These are phyloP conservation scores for Euryodendron excelsum DNA, from an alignment of 148 eudicot species.

Conservation along the genomic window DNA sequence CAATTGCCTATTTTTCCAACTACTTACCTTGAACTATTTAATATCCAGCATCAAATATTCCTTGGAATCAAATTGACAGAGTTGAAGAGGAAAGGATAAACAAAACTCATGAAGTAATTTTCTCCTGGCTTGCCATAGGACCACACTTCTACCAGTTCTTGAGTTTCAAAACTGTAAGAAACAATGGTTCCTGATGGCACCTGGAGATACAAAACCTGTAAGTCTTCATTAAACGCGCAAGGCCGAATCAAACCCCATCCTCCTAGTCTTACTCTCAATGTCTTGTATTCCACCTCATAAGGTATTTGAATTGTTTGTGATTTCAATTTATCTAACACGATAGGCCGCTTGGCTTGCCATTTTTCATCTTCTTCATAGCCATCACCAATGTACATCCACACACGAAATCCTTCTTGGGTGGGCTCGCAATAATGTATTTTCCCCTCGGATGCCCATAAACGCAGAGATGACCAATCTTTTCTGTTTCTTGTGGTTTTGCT, in stretches of 20 bases:
- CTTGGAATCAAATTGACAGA: constrained; percentile 13
- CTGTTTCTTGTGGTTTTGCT: background rate
- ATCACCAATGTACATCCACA: background rate
- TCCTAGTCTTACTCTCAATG: background rate
- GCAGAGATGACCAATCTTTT: background rate
- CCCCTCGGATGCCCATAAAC: constrained; percentile 10
- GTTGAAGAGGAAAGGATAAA: constrained; percentile 7
- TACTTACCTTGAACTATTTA: background rate
- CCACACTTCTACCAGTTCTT: constrained; percentile 8
- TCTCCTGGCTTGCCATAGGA: background rate
- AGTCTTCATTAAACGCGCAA: constrained; percentile 18
- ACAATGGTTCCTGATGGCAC: background rate
- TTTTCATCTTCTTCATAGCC: background rate
- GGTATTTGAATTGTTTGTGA: background rate
- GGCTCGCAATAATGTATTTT: background rate
- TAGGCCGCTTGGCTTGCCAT: background rate
- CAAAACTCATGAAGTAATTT: background rate
- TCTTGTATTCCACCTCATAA: no score
- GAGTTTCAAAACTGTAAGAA: constrained; percentile 18
- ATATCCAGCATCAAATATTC: background rate
- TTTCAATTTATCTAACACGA: background rate
- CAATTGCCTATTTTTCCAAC: no score
- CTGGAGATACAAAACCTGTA: constrained; percentile 13
- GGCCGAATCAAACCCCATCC: background rate
- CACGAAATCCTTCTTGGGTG: background rate